phyloP scores from a whole-genome alignment of 345 rosid genomes.

The Linum usitatissimum region DNA sequence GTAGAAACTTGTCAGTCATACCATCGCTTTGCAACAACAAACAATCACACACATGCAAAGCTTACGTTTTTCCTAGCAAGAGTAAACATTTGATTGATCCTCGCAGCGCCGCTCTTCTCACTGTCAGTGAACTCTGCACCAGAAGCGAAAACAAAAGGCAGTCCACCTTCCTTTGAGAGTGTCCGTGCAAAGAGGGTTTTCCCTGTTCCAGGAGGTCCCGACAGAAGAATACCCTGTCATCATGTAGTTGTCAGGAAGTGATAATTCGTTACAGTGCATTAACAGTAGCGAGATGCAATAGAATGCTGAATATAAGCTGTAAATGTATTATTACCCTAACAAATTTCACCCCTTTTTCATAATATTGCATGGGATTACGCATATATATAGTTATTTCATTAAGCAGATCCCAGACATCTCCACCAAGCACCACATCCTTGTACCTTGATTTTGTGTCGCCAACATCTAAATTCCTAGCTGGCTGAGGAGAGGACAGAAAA shows the following conservation, averaged over 20 bases:
- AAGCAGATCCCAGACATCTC: slow-evolving; percentile 98
- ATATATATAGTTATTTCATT: slow-evolving; percentile 93
- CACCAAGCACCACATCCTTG: slow-evolving; percentile 91
- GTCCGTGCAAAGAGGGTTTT: slow-evolving; percentile 96
- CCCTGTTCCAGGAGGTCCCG: slow-evolving; percentile 99
- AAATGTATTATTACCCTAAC: slow-evolving; percentile 58
- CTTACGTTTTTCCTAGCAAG: slow-evolving; percentile 88
- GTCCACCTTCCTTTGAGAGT: slow-evolving; percentile 87
- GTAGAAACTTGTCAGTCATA: background rate
- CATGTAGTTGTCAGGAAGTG: slow-evolving; percentile 11
- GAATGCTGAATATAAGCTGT: slow-evolving; percentile 5
- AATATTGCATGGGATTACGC: slow-evolving; percentile 90
- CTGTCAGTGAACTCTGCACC: slow-evolving; percentile 96
- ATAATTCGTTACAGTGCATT: slow-evolving; percentile 1
- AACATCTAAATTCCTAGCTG: slow-evolving; percentile 56
- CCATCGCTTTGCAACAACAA: background rate
- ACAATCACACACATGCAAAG: background rate
- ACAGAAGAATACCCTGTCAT: slow-evolving; percentile 85
- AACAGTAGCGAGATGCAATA: background rate
- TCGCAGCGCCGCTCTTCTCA: slow-evolving; percentile 83
- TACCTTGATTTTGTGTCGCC: slow-evolving; percentile 77
- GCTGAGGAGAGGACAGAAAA: slow-evolving; percentile 30
- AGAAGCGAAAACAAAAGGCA: slow-evolving; percentile 92
- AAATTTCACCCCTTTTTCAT: slow-evolving; percentile 69
- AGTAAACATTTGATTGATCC: slow-evolving; percentile 88